Base-by-base conservation (phyloP, 2,329 filamentous ascomycete genomes). In the Trichoderma sp. region DNA sequence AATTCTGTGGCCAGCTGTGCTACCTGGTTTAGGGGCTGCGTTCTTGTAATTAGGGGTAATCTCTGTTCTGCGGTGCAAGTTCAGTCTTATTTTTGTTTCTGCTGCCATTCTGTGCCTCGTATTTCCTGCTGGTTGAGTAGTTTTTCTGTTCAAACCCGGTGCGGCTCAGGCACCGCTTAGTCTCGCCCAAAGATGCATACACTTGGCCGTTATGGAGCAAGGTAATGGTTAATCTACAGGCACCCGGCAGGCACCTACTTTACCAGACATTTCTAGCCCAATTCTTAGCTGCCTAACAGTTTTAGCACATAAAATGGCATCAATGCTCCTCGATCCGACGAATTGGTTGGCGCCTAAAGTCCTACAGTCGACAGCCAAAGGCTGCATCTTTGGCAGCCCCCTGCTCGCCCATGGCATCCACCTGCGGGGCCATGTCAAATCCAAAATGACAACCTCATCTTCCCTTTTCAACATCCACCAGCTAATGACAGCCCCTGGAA, bases 1-100 rank as follows among this genome's bases (percentile, higher is more conserved):
- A 37, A 66, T 59, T 59, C 63, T 66, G 39, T 58, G 52, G 46
- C 63, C 51, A 58, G 34, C 30, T 64, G 60, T 54, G 37, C 34
- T 66, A 43, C 63, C 63, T 66, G 63, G 63, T 66, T 66, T 66
- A 66, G 63, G 63, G 63, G 63, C 39, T 66, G 14, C 10, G 18
- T 4, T 49, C 11, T 24, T 24, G 46, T 49, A 21, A 66, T 66
- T 32, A 66, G 63, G 63, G 63, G 63, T 43, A 66, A 34, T 66
- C 10, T 49, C 26, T 51, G 39, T 39, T 59, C 5, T 58, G 39
- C 3, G 14, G 14, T 59, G n/a, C 56, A 5, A 46, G 1, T 8
- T 6, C 5, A 4, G 37, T 21, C 7, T 37, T 16, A n/a, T 65
- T 11, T 21, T 34, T 11, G 39, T 7, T 11, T 65, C 13, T 46